Conservation (phyloP, 257 asterid species). For the Cinchona pubescens region DNA sequence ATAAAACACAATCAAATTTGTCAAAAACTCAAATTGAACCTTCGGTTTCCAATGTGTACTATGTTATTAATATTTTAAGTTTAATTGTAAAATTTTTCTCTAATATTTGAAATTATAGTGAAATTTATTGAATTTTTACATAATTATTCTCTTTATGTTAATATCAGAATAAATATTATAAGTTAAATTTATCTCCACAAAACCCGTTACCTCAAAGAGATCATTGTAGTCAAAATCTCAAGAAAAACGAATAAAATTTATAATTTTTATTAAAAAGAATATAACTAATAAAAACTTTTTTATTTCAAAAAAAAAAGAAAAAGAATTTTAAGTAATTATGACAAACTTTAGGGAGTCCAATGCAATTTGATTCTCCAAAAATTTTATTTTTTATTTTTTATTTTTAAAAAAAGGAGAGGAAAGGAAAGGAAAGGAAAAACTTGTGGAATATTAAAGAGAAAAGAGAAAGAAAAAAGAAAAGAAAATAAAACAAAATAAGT, state of each 20-base stretch:
- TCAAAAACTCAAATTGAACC: background rate
- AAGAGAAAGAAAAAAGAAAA: background rate
- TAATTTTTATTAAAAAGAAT: no score
- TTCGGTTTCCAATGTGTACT: no score
- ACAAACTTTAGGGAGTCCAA: background rate
- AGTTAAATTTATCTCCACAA: background rate
- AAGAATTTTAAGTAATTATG: background rate
- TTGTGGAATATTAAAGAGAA: background rate
- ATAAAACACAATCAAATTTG: background rate
- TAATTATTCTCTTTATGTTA: background rate
- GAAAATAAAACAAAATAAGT: background rate
- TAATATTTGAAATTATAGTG: background rate
- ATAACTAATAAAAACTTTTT: no score
- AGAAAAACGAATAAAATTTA: no score
- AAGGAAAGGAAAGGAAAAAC: background rate
- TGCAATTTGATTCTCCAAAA: no score
- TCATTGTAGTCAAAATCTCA: background rate
- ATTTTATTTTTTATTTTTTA: no score
- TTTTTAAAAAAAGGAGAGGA: background rate
- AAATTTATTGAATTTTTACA: background rate
- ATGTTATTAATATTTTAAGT: no score
- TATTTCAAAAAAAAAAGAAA: background rate
- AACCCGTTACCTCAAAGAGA: background rate
- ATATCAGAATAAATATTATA: background rate
- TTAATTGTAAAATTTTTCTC: background rate